Evolutionary conservation across 768 basidiomycete species (phyloP), one percentile per base, ranked within the genome.

Genomic region (Pulveroboletus frians): DNA sequence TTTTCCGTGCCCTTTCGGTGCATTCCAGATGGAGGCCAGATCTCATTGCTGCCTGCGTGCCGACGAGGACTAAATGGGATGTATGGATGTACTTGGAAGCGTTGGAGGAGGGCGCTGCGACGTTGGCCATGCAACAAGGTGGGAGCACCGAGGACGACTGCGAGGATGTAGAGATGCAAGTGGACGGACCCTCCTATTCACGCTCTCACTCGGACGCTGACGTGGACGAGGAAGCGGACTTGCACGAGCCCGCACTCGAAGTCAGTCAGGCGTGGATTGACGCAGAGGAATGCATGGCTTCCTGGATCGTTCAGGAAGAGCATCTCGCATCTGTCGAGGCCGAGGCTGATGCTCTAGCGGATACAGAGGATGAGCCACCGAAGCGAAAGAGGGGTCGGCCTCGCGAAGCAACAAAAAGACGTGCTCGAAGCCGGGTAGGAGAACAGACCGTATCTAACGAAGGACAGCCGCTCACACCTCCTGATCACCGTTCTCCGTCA

Each of bases 1-100:
- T 92, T 68, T 92, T 91, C 64, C 84, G 79, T 63, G 83, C 77
- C 0, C 65, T 92, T 18, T 67, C 76, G 23, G 63, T 81, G 2
- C 70, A 86, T 65, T 92, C 89, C 17, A 76, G 85, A 21, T 73
- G 85, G 37, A 70, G 88, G 18, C 85, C 88, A 1, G 91, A 92
- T 64, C 75, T 92, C 40, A 84, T 93, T 43, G 81, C 88, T 0
- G 73, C 70, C 5, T 76, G 76, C 42, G 70, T 92, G n/a, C 72
- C 73, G 50, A 81, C 84, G 18, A 89, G 85, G 68, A 78, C 73
- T 13, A 71, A 77, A 9, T 66, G 77, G 43, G 87, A 92, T 50
- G 84, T 92, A 17, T 80, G 78, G 51, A 66, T 75, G 23, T 92
- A 89, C 59, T 66, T 92, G 52, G 73, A 80, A 30, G 54, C 71